A percentile compares a stretch with the other conserved stretches of the same genome.
Evolutionary conservation across 2,329 filamentous ascomycete genomes (phyloP).

Genomic region (Beauveria asiatica): DNA sequence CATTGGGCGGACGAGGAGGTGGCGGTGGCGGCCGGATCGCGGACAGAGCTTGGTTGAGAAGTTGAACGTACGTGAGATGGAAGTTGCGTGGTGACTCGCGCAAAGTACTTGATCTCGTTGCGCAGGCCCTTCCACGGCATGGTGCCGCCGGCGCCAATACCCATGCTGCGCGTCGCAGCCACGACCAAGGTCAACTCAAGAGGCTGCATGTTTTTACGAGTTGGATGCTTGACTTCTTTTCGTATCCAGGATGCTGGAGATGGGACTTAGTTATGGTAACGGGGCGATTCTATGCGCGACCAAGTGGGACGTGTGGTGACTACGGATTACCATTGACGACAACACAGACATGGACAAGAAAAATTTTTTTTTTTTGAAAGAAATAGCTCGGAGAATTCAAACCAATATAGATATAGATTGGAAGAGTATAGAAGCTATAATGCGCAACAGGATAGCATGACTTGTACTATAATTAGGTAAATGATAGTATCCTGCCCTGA

Average conservation of each 20-base stretch:
- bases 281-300: background rate
- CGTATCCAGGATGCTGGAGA: background rate
- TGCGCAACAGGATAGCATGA: no score
- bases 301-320: conserved; percentile 3
- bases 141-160: conserved; percentile 70
- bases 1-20: no score
- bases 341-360: no score
- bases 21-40: no score
- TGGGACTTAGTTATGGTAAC: background rate
- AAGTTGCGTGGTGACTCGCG: conserved; percentile 70
- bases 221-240: background rate
- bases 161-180: conserved; percentile 82
- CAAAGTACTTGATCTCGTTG: conserved; percentile 93
- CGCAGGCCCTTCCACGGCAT: conserved; percentile 86
- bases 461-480: no score
- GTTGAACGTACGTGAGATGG: conserved; percentile 33
- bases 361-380: no score
- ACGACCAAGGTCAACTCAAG: conserved; percentile 80
- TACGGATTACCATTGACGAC: background rate
- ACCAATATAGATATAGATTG: no score
- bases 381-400: no score
- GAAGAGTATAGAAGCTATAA: no score
- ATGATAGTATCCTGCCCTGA: background rate
- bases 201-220: conserved; percentile 22
- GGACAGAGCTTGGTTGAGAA: background rate